Percentiles rank a stretch among this genome's conserved stretches.
These are phyloP conservation scores for Incumbomyces delicatus DNA, from an alignment of 2,329 filamentous ascomycete species.

Conservation along the genomic window DNA sequence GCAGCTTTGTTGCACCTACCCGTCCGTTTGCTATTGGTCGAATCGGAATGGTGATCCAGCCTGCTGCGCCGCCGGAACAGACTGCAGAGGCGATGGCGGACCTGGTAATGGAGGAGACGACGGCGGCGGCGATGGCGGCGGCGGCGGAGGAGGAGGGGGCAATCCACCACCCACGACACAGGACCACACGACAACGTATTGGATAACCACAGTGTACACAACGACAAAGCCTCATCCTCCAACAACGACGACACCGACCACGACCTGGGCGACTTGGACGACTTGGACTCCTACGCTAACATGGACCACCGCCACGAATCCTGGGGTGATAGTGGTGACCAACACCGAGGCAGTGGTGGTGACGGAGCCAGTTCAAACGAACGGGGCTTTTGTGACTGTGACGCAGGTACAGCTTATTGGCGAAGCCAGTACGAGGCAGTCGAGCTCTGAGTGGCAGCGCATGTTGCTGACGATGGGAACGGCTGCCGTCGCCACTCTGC, in stretches of 20 bases:
- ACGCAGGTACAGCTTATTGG: constrained; percentile 2
- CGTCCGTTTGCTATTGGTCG: constrained; percentile 22
- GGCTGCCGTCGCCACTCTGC: background rate
- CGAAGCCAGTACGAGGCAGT: background rate
- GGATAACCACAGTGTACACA: background rate
- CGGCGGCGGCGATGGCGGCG: constrained; percentile 11
- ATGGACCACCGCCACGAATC: background rate
- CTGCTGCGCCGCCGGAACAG: constrained; percentile 22
- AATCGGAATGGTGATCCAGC: constrained; percentile 20
- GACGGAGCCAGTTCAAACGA: background rate
- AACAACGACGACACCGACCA: background rate
- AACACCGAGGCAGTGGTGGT: background rate
- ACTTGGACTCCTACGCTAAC: too few relatives aligned
- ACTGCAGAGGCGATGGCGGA: constrained; percentile 13
- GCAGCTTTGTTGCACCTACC: constrained; percentile 18
- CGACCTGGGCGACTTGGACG: too few relatives aligned
- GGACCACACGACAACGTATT: background rate
- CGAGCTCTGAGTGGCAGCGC: background rate
- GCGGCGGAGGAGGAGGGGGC: background rate
- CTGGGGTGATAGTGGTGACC: background rate
- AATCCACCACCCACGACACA: too few relatives aligned
- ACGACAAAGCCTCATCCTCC: background rate
- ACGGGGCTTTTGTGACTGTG: background rate
- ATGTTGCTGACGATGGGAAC: background rate
- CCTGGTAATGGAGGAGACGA: background rate